Conservation (phyloP, 306 rosid species). For the Mimosa pudica region DNA sequence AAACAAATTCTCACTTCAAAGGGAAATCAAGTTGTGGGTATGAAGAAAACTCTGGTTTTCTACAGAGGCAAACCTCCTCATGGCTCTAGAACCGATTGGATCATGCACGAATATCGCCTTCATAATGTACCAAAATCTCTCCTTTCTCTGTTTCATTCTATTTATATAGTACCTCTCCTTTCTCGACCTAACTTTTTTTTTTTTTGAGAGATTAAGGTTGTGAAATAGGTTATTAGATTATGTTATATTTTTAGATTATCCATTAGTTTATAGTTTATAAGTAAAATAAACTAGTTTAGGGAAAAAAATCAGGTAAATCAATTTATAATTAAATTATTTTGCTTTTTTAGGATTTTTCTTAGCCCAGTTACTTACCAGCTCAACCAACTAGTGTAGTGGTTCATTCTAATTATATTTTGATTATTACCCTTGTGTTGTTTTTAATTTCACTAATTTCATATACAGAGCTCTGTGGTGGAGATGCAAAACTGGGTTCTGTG, state of each 20-base stretch:
- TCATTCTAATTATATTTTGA: not conserved
- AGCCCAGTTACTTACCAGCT: too few relatives aligned
- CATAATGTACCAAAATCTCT: not conserved
- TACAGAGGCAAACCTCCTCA: conserved; percentile 89
- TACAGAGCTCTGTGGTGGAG: conserved; percentile 43
- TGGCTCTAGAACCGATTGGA: conserved; percentile 93
- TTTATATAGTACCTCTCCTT: too few relatives aligned
- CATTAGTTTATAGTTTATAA: too few relatives aligned
- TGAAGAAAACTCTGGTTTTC: conserved; percentile 95
- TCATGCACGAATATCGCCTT: conserved; percentile 97
- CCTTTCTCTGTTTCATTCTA: not conserved
- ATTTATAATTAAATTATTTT: too few relatives aligned
- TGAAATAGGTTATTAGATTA: too few relatives aligned
- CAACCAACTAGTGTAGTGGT: too few relatives aligned
- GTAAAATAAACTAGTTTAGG: too few relatives aligned
- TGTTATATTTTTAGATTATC: too few relatives aligned
- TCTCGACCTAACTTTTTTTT: too few relatives aligned
- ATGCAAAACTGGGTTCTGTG: conserved; percentile 84
- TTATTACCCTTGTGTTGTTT: not conserved
- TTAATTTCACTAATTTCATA: not conserved
- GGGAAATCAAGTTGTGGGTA: conserved; percentile 63
- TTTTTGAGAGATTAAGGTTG: too few relatives aligned
- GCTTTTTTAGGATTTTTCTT: too few relatives aligned
- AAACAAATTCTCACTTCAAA: conserved; percentile 58
- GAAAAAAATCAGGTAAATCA: too few relatives aligned